A percentile compares a stretch with the other conserved stretches of the same genome.
These are phyloP conservation scores for Candida tropicalis DNA, from an alignment of 1,139 yeast genomes.

Conservation along the genomic window DNA sequence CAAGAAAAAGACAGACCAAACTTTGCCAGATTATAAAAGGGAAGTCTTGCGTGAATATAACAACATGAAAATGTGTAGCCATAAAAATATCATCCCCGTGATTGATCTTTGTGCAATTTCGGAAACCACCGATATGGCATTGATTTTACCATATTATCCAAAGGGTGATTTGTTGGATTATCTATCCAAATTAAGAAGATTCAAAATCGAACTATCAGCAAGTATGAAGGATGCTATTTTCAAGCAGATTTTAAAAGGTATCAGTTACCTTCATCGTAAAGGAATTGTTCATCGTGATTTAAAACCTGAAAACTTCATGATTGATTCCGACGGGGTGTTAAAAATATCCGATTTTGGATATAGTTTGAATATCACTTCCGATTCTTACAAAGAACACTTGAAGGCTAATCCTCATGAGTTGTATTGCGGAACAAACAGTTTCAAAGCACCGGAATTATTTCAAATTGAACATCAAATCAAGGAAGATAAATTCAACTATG, in stretches of 20 bases:
- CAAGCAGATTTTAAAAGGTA: constrained; percentile 50
- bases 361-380: constrained; percentile 35
- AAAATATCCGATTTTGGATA: constrained; percentile 58
- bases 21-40: constrained; percentile 18
- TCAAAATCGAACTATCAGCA: constrained; percentile 29
- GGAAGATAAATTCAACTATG: constrained; percentile 10
- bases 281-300: constrained; percentile 54
- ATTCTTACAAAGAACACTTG: constrained; percentile 20
- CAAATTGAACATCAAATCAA: constrained; percentile 25
- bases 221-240: constrained; percentile 49
- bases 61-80: constrained; percentile 29
- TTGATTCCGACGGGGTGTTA: constrained; percentile 46
- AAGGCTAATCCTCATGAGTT: constrained; percentile 28
- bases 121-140: constrained; percentile 23
- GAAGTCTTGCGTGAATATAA: constrained; percentile 34
- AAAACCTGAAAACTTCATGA: constrained; percentile 57
- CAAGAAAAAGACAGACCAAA: constrained; percentile 24
- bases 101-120: constrained; percentile 25
- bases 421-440: constrained; percentile 53
- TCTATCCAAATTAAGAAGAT: constrained; percentile 39
- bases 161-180: constrained; percentile 52
- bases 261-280: constrained; percentile 44
- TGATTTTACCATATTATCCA: constrained; percentile 45
- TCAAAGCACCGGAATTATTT: constrained; percentile 58
- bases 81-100: constrained; percentile 34